Base-by-base conservation (phyloP, 495 filamentous ascomycete genomes). In the Penicillium canescens region DNA sequence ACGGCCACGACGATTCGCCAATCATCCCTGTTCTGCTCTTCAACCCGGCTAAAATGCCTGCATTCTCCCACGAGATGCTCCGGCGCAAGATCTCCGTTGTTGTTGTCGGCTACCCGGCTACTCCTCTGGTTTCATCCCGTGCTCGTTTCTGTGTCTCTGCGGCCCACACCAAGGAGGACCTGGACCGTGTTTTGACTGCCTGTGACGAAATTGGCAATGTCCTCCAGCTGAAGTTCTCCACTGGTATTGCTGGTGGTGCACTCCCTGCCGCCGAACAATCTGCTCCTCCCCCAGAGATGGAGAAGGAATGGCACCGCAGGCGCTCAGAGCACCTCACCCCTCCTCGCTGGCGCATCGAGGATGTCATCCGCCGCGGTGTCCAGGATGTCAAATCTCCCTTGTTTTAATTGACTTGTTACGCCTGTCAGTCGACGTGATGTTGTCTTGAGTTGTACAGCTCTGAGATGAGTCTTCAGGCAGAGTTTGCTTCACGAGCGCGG, bases 61-160 rank as follows among this genome's bases (percentile, higher is more conserved):
- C 94, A 31, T 98, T 98, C 72, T 96, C 91, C 33, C 94, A 96
- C 68, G 93, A 98, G 71, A 98, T 98, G 94, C 82, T 98, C 31
- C 87, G 86, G 63, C 90, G 94, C 57, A 97, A 96, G 73, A 98
- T 98, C 55, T 93, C 93, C n/a, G 91, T 98, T 41, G 94, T 98
- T 41, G 88, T 98, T 35, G 94, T 98, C 54, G 95, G 94, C 42
- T 98, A 98, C 64, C 94, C 94, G 1, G 94, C 94, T 14, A 98
- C 94, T n/a, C 94, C 94, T 4, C 81, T 98, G 47, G 91, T 97
- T 52, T 92, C 88, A 42, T 97, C 95, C 6, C 86, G 94, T 35
- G 94, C 92, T 38, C 85, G 94, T 41, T 96, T 98, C 78, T 98
- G 94, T 73, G 86, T 98, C 23, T 96, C 91, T 10, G 89, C 94